phyloP scores from a whole-genome alignment of 306 rosid genomes.

The Macrotyloma uniflorum region DNA sequence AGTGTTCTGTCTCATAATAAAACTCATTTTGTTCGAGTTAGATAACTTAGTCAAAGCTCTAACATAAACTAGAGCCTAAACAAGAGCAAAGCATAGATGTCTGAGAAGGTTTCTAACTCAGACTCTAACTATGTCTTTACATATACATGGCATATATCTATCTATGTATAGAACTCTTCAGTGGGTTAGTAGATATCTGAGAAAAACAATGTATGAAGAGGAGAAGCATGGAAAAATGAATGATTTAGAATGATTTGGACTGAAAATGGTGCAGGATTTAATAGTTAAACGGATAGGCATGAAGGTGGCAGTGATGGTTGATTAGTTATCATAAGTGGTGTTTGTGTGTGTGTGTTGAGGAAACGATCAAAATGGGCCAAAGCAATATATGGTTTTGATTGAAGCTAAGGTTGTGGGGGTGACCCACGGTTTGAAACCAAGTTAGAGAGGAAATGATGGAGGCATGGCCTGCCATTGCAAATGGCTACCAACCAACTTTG shows the following conservation, averaged over 20 bases:
- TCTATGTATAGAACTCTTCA: not conserved
- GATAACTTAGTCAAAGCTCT: constrained; percentile 1
- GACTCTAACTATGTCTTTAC: no score
- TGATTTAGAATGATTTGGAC: constrained; percentile 34
- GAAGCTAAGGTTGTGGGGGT: constrained; percentile 52
- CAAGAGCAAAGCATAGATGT: not conserved
- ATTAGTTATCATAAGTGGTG: constrained; percentile 31
- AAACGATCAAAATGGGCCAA: constrained; percentile 53
- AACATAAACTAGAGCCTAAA: not conserved
- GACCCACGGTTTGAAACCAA: constrained; percentile 50
- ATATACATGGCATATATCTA: no score
- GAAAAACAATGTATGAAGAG: constrained; percentile 20
- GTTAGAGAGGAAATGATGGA: constrained; percentile 51
- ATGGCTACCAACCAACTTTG: constrained; percentile 40
- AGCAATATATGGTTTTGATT: constrained; percentile 55
- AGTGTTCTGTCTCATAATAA: not conserved
- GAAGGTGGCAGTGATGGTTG: constrained; percentile 37
- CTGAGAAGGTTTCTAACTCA: not conserved
- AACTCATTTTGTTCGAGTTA: not conserved
- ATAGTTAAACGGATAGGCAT: constrained; percentile 35
- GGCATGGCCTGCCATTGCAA: constrained; percentile 42
- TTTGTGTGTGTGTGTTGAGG: not conserved
- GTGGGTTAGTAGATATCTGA: constrained; percentile 20
- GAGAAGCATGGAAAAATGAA: constrained; percentile 21
- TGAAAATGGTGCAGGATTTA: constrained; percentile 27